A percentile compares a stretch with the other conserved stretches of the same genome.
Evolutionary conservation across 2,329 filamentous ascomycete genomes (phyloP).

Genomic region (Didymellaceae sp.): DNA sequence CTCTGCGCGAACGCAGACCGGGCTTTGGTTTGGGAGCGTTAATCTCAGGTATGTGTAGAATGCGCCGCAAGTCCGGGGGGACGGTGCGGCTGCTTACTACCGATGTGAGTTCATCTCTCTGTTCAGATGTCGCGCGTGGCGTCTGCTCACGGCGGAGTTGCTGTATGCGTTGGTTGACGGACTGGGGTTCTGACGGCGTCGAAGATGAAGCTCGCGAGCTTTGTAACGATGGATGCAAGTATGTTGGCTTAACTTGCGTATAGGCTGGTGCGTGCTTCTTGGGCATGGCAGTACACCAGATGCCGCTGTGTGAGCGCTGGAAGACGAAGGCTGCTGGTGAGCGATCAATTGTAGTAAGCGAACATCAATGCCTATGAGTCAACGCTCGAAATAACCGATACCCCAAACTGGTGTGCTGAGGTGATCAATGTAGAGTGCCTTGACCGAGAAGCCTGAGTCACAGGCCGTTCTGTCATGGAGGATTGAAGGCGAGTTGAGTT

Average conservation of each 20-base stretch:
- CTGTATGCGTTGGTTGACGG: slow-evolving; percentile 57
- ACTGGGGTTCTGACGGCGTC: slow-evolving; percentile 34
- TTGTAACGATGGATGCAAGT: slow-evolving; percentile 47
- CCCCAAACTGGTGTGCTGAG: neutral
- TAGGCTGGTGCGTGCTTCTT: slow-evolving; percentile 55
- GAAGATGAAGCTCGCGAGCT: slow-evolving; percentile 37
- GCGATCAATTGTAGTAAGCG: slow-evolving; percentile 5
- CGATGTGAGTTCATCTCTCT: slow-evolving; percentile 53
- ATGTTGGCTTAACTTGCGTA: slow-evolving; percentile 50
- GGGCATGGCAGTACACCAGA: slow-evolving; percentile 48
- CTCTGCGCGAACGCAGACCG: slow-evolving; percentile 40
- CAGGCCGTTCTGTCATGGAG: neutral
- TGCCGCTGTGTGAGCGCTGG: neutral
- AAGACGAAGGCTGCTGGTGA: slow-evolving; percentile 1
- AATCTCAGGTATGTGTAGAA: slow-evolving; percentile 55
- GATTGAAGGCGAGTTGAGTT: slow-evolving; percentile 1
- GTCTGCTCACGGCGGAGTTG: slow-evolving; percentile 55
- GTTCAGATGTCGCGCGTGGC: slow-evolving; percentile 48
- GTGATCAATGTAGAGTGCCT: neutral
- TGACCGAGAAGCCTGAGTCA: neutral
- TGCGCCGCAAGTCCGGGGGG: slow-evolving; percentile 53
- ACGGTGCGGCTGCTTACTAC: slow-evolving; percentile 51
- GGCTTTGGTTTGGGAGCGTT: slow-evolving; percentile 54
- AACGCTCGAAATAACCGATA: neutral
- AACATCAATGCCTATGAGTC: slow-evolving; percentile 10